Evolutionary conservation across 2,329 filamentous ascomycete genomes (phyloP), one percentile per base, ranked within the genome.

Genomic region (Beauveria sp.): DNA sequence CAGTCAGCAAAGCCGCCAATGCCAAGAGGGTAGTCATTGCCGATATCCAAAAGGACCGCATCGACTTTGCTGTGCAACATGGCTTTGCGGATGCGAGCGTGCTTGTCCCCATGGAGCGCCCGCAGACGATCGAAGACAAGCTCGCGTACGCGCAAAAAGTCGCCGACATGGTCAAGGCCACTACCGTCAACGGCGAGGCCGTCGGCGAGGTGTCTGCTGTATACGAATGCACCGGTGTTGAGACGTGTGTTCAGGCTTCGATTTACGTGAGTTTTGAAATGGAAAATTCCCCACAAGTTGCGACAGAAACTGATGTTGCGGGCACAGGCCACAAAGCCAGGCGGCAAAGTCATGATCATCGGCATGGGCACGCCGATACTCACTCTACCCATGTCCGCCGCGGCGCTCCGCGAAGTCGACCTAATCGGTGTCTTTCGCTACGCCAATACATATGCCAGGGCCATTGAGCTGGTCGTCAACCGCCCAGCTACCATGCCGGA

Each of bases 181-280:
- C 73, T 0, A 64, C 66, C 40, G 70, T 75, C 2, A 67, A 69
- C 1, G 77, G 76, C 9, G 69, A 76, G 64, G 77, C 81, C 14
- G 79, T 89, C 63, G 84, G 77, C 0, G 85, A 90, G 68, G 81
- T 89, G 0, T 81, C 84, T 55, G 83, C 84, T 1, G 87, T 88
- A 2, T 91, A 89, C 68, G 89, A 92, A 74, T 92, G 89, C 70
- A 92, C 90, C 0, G 90, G 90, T 9, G 89, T 91, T 24, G 88
- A 90, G 69, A 83, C 84, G 0, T 92, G 89, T 67, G 79, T 91
- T 67, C 89, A 92, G 71, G 84, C 85, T 6, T 82, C 86, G 5
- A 91, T 92, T 60, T 92, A 89, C 67, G 81, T 82, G 64, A 71
- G 77, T 73, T 5, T 12, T 34, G 8, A 51, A 4, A 0, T 3